Percentiles rank a stretch among this genome's conserved stretches.
Evolutionary conservation across 1,284 basidiomycete species (phyloP).

Genomic region (Trametes polyzona): DNA sequence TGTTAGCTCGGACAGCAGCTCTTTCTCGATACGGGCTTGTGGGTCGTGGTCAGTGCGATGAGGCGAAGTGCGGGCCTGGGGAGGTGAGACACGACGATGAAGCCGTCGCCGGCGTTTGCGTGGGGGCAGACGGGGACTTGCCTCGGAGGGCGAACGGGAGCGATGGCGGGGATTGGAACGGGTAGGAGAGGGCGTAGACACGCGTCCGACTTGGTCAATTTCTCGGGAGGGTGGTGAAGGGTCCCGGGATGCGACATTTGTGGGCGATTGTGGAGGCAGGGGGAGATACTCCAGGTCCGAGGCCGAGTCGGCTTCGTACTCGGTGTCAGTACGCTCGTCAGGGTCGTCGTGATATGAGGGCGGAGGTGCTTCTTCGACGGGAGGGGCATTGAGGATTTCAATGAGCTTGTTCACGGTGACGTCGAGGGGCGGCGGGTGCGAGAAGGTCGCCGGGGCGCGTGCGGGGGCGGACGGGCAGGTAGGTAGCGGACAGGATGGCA

Average conservation of each 20-base stretch:
- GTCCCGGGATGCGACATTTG: slow-evolving; percentile 1
- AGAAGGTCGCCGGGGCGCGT: slow-evolving; percentile 12
- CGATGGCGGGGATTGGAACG: slow-evolving; percentile 1
- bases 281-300: slow-evolving; percentile 27
- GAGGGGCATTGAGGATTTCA: slow-evolving; percentile 40
- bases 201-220: neutral
- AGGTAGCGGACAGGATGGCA: slow-evolving; percentile 40
- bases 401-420: slow-evolving; percentile 69
- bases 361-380: slow-evolving; percentile 11
- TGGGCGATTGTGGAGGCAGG: slow-evolving; percentile 12
- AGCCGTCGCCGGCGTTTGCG: slow-evolving; percentile 31
- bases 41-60: slow-evolving; percentile 32
- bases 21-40: slow-evolving; percentile 61
- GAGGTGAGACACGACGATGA: slow-evolving; percentile 14
- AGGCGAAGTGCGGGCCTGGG: slow-evolving; percentile 19
- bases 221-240: slow-evolving; percentile 1
- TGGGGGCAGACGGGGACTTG: slow-evolving; percentile 19
- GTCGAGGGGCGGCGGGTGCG: slow-evolving; percentile 47
- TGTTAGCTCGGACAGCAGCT: slow-evolving; percentile 74
- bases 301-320: slow-evolving; percentile 28
- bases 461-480: slow-evolving; percentile 32
- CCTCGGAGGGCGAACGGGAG: slow-evolving; percentile 16
- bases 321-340: slow-evolving; percentile 31
- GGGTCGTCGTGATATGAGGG: slow-evolving; percentile 24
- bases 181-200: neutral